Percentiles rank a stretch among this genome's conserved stretches.
phyloP scores from a whole-genome alignment of 2,329 filamentous ascomycete genomes.

The Pyricularia grisea region DNA sequence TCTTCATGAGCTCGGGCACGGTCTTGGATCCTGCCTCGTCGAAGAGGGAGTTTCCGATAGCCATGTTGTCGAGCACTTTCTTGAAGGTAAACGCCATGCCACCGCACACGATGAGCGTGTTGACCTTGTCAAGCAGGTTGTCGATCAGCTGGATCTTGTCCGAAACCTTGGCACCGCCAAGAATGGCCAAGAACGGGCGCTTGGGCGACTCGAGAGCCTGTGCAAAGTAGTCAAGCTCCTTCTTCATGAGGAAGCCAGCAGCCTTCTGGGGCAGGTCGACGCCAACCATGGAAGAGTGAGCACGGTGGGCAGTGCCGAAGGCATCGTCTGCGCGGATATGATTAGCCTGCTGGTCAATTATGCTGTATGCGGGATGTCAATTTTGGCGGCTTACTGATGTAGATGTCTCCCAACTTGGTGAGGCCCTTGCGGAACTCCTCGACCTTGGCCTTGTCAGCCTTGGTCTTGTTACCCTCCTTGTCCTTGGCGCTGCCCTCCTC shows the following conservation, averaged over 20 bases:
- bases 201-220: constrained; percentile 88
- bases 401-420: constrained; percentile 90
- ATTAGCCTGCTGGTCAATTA: neutral
- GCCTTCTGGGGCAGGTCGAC: constrained; percentile 94
- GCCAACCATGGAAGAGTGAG: constrained; percentile 98
- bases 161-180: constrained; percentile 95
- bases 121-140: constrained; percentile 96
- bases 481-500: constrained; percentile 97
- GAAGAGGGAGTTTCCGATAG: constrained; percentile 86
- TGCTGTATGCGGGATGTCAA: neutral
- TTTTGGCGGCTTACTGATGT: constrained; percentile 66
- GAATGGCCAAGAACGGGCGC: constrained; percentile 95
- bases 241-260: constrained; percentile 98
- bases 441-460: constrained; percentile 90
- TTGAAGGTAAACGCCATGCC: constrained; percentile 99
- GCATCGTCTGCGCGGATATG: constrained; percentile 63
- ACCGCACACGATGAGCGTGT: constrained; percentile 93
- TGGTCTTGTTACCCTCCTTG: constrained; percentile 89
- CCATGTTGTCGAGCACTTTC: constrained; percentile 88
- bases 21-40: constrained; percentile 92
- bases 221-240: constrained; percentile 99
- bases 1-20: constrained; percentile 77
- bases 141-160: constrained; percentile 99
- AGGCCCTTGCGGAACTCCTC: constrained; percentile 90
- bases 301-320: constrained; percentile 96